Evolutionary conservation across 176 grass and related monocot genomes (phyloP), one percentile per base, ranked within the genome.

Genomic region (Oropetium thomaeum): DNA sequence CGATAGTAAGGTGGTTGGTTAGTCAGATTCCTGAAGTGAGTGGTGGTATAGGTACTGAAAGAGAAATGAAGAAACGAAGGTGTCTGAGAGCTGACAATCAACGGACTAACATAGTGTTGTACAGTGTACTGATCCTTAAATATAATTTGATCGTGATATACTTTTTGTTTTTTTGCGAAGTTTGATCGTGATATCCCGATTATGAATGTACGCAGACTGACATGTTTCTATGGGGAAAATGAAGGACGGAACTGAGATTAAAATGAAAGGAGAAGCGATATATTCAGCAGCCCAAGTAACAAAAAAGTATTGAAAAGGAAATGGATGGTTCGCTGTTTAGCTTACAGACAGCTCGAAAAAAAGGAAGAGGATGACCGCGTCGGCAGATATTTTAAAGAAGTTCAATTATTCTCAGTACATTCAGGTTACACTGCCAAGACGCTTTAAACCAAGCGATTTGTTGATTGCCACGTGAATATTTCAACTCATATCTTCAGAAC

Each of bases 31-130:
- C 57, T 31, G 29, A 39, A 81, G 28, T 61, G 26, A 37, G 55
- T 40, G 22, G 55, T 40, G 22, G 53, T 43, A 34, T 70, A 76
- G 44, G 52, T 41, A 7, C 37, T 42, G 62, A 69, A 14, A 55
- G 65, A 30, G 64, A 69, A 58, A 55, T 1, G 70, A 81, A 69
- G 58, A 87, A 65, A 65, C 7, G 5, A 25, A 66, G 58, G 69
- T 65, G 65, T 65, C 31, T 17, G n/a, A 48, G 19, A n/a, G 65
- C 10, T 67, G 26, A 30, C 31, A 72, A 57, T 59, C 42, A 34
- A 45, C 44, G 71, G 65, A 10, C 66, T 67, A 65, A 49, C 32
- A n/a, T 10, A 54, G n/a, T n/a, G n/a, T n/a, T n/a, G n/a, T n/a
- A n/a, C n/a, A 62, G 23, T 27, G 67, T 5, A 16, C 4, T 71